Evolutionary conservation across 768 basidiomycete species (phyloP).

Genomic region (Podaxis pistillaris): DNA sequence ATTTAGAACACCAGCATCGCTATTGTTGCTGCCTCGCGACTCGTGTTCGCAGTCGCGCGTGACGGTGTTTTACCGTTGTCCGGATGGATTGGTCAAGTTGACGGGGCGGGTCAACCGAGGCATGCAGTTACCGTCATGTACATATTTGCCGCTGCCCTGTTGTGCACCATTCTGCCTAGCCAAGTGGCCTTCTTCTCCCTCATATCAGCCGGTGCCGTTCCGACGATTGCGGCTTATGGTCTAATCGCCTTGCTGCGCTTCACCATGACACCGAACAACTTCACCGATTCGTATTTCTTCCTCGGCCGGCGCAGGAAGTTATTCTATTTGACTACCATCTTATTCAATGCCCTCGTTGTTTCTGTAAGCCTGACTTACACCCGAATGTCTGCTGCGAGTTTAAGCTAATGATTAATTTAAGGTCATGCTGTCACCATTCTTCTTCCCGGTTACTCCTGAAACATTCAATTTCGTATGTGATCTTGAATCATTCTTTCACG

Average conservation of each 20-base stretch:
- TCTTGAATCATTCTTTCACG: slow-evolving; percentile 4
- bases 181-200: slow-evolving; percentile 92
- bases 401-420: slow-evolving; percentile 25
- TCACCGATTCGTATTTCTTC: slow-evolving; percentile 70
- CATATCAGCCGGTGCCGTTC: slow-evolving; percentile 81
- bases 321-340: slow-evolving; percentile 64
- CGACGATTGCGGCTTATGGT: slow-evolving; percentile 87
- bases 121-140: slow-evolving; percentile 89
- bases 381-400: slow-evolving; percentile 8
- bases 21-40: slow-evolving; percentile 84
- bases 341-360: slow-evolving; percentile 77
- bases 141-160: slow-evolving; percentile 66
- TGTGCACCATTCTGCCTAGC: slow-evolving; percentile 89
- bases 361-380: slow-evolving; percentile 46
- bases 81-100: slow-evolving; percentile 77
- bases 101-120: slow-evolving; percentile 67
- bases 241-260: slow-evolving; percentile 76
- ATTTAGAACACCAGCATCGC: slow-evolving; percentile 83
- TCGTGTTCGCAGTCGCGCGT: slow-evolving; percentile 92
- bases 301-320: slow-evolving; percentile 64
- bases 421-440: slow-evolving; percentile 86
- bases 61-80: slow-evolving; percentile 89
- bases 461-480: slow-evolving; percentile 83
- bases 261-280: slow-evolving; percentile 73
- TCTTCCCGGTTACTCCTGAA: slow-evolving; percentile 73